These are phyloP conservation scores for Pythium insidiosum DNA, from an alignment of 352 stramenopile species.

Conservation along the genomic window DNA sequence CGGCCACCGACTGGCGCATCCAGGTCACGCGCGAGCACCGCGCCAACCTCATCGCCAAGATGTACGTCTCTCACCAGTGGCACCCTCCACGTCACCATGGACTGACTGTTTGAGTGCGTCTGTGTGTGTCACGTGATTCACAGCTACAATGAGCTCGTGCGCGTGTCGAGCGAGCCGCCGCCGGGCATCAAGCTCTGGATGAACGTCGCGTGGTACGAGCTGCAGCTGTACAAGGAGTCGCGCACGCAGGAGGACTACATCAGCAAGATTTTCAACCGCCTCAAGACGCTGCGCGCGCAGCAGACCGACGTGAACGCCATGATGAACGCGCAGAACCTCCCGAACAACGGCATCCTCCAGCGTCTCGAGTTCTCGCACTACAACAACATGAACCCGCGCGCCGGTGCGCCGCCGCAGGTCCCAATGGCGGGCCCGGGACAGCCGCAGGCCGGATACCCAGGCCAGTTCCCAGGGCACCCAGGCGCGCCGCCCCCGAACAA, in stretches of 20 bases:
- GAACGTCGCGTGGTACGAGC: conserved; percentile 82
- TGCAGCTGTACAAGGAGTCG: conserved; percentile 79
- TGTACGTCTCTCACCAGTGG: conserved; percentile 40
- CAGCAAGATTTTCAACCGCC: conserved; percentile 80
- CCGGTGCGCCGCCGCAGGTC: conserved; percentile 4
- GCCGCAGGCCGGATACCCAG: conserved; percentile 25
- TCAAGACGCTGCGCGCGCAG: conserved; percentile 69
- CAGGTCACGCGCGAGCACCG: conserved; percentile 76
- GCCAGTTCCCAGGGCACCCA: conserved; percentile 28
- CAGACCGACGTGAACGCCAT: conserved; percentile 65
- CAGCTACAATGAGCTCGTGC: conserved; percentile 81
- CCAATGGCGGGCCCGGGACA: conserved; percentile 14
- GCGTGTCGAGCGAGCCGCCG: conserved; percentile 67
- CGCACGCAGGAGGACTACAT: conserved; percentile 83
- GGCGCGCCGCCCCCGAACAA: conserved; percentile 11
- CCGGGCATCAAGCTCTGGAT: conserved; percentile 83
- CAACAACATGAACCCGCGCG: conserved; percentile 49
- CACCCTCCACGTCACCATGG: background rate
- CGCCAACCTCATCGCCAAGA: conserved; percentile 79
- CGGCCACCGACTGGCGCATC: conserved; percentile 64
- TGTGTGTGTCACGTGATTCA: conserved; percentile 4
- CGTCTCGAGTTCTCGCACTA: conserved; percentile 73
- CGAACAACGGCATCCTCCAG: conserved; percentile 66
- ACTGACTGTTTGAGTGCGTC: background rate
- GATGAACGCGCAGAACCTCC: conserved; percentile 49